Evolutionary conservation across 257 asterid genomes (phyloP).

Genomic region (Solanum acaule): DNA sequence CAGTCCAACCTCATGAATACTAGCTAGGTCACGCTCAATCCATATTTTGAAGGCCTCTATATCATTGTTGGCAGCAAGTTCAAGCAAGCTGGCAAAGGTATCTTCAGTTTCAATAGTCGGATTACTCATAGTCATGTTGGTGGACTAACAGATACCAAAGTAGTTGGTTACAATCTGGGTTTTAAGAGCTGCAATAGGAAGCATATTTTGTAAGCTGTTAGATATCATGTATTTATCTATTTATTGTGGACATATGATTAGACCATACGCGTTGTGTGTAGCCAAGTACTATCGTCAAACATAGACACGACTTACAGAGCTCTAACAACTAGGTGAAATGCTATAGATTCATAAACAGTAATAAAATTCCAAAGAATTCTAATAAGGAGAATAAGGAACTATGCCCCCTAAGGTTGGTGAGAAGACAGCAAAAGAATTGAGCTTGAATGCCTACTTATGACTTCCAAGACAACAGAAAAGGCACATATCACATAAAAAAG

Average conservation of each 20-base stretch:
- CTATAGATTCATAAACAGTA: not conserved
- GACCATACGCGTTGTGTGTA: not conserved
- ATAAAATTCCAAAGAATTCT: not conserved
- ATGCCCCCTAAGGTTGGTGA: not conserved
- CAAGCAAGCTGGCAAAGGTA: constrained; percentile 5
- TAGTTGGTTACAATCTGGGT: not conserved
- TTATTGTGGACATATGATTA: not conserved
- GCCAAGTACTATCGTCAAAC: not conserved
- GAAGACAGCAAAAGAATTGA: not conserved
- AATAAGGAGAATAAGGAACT: not conserved
- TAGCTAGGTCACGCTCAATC: constrained; percentile 26
- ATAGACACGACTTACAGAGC: not conserved
- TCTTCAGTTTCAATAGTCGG: constrained; percentile 1
- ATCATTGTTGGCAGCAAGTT: constrained; percentile 13
- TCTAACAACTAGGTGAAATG: not conserved
- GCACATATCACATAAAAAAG: not conserved
- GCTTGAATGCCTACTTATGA: not conserved
- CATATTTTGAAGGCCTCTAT: constrained; percentile 22
- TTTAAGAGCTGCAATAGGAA: constrained; percentile 8
- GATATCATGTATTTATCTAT: not conserved
- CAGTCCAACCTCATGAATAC: constrained; percentile 45
- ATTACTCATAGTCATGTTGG: constrained; percentile 22
- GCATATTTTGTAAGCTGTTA: not conserved
- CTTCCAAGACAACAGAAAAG: not conserved
- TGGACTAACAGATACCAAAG: not conserved